Evolutionary conservation across 23 red algal genomes (phyloP).

Genomic region (Chondrus crispus): DNA sequence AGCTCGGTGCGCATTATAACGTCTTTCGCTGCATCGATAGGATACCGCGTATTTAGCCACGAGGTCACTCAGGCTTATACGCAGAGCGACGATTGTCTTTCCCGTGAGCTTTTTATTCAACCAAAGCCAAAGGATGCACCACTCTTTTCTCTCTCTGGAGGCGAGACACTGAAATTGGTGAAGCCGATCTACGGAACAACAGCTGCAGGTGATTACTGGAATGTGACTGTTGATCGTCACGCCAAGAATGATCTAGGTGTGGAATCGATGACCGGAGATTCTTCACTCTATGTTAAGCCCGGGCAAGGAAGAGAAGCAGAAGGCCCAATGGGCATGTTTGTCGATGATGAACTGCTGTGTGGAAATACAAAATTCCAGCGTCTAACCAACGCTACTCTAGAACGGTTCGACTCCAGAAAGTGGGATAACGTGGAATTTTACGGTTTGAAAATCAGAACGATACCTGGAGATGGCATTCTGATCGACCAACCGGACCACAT

Average conservation of each 20-base stretch:
- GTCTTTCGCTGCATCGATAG: background rate
- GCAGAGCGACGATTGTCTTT: background rate
- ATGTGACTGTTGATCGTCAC: background rate
- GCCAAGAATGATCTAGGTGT: background rate
- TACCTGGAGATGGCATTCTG: too few species aligned
- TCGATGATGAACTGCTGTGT: background rate
- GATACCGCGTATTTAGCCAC: background rate
- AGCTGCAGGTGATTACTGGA: background rate
- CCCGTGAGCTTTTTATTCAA: background rate
- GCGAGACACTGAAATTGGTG: background rate
- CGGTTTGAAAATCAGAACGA: too few species aligned
- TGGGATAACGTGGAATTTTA: background rate
- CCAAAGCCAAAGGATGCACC: background rate
- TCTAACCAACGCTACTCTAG: too few species aligned
- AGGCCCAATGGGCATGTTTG: slow-evolving; percentile 26
- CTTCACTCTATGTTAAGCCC: background rate
- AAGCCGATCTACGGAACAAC: background rate
- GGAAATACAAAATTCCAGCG: background rate
- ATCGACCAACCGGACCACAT: too few species aligned
- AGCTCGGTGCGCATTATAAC: background rate
- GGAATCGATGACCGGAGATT: background rate
- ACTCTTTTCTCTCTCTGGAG: background rate
- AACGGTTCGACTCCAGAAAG: background rate
- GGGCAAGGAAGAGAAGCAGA: too few species aligned
- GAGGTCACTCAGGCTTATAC: background rate